Base-by-base conservation (phyloP, 2,329 filamentous ascomycete species). In the Alternaria brassicicola region DNA sequence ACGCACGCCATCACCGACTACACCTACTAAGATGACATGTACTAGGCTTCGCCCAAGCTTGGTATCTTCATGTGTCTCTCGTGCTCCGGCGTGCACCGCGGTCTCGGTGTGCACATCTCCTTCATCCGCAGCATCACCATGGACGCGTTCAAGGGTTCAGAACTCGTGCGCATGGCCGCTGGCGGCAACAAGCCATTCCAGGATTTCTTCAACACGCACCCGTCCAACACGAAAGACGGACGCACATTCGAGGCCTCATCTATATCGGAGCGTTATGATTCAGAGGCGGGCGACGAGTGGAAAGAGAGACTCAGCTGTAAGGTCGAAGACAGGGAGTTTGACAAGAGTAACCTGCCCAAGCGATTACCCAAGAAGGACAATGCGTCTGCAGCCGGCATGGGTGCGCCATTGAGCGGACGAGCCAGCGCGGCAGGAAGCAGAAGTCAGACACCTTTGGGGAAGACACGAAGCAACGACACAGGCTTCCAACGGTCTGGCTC, bases 21-120 rank as follows among this genome's bases (percentile, higher is more conserved):
- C 49, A 41, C 23, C 53, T 66, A 57, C 68, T 72, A 55, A 74
- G 53, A 50, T 52, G 39, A 38, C 38, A n/a, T 57, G 12, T 35
- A 59, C 25, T 66, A 88, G 86, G 87, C 88, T 31, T 89, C 93
- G 35, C 95, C 95, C 65, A 99, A 99, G 80, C 96, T 99, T 76
- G 94, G 94, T 75, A 92, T 97, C 78, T 99, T 99, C 83, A 97
- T 99, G 84, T 99, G 95, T 80, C 88, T 99, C 51, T 92, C 90
- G 64, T 99, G 95, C 82, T 94, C 93, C 31, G 95, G 95, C 69
- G 91, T 95, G 52, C 95, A 99, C 81, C 90, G 95, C 63, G 93
- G 93, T 3, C 87, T 99, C 28, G 95, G 95, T 61, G 95, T 99
- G 33, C 95, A 99, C 83, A 97, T 99, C 78, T 97, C 93, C 76